A percentile compares a stretch with the other conserved stretches of the same genome.
Conservation (phyloP, 352 stramenopile genomes). For the Phytophthora multivora region DNA sequence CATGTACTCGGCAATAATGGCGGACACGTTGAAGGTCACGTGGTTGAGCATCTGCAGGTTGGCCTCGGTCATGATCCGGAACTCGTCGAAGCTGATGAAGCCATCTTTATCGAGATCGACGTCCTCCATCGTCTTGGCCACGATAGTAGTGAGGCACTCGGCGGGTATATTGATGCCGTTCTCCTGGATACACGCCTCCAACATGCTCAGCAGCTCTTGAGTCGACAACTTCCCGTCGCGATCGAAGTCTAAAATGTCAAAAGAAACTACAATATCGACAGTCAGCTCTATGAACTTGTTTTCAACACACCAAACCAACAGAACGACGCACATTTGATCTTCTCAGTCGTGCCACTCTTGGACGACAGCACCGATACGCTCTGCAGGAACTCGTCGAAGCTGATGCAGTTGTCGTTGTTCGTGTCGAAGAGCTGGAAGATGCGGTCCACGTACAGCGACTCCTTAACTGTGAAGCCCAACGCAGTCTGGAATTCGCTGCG, state of each 20-base stretch:
- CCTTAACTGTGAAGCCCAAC: slow-evolving; percentile 76
- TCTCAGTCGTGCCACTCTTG: slow-evolving; percentile 68
- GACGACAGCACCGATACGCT: slow-evolving; percentile 76
- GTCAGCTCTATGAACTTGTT: background rate
- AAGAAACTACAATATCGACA: slow-evolving; percentile 57
- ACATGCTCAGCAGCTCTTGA: slow-evolving; percentile 70
- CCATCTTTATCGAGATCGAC: slow-evolving; percentile 69
- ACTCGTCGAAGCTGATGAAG: slow-evolving; percentile 83
- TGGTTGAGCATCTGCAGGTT: slow-evolving; percentile 84
- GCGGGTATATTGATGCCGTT: slow-evolving; percentile 78
- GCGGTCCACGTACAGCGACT: slow-evolving; percentile 84
- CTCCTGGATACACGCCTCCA: slow-evolving; percentile 74
- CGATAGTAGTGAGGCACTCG: slow-evolving; percentile 65
- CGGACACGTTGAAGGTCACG: slow-evolving; percentile 82
- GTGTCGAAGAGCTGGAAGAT: slow-evolving; percentile 84
- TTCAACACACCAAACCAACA: background rate
- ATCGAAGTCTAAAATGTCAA: slow-evolving; percentile 77
- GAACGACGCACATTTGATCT: slow-evolving; percentile 62
- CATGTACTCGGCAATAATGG: slow-evolving; percentile 79
- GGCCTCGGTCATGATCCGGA: slow-evolving; percentile 53
- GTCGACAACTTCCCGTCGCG: slow-evolving; percentile 77
- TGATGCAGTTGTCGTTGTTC: slow-evolving; percentile 83
- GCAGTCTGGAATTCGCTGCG: slow-evolving; percentile 81
- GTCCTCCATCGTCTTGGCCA: slow-evolving; percentile 73
- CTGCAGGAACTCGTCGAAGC: slow-evolving; percentile 80